Base-by-base conservation (phyloP, 495 filamentous ascomycete genomes). In the Terfezia claveryi region DNA sequence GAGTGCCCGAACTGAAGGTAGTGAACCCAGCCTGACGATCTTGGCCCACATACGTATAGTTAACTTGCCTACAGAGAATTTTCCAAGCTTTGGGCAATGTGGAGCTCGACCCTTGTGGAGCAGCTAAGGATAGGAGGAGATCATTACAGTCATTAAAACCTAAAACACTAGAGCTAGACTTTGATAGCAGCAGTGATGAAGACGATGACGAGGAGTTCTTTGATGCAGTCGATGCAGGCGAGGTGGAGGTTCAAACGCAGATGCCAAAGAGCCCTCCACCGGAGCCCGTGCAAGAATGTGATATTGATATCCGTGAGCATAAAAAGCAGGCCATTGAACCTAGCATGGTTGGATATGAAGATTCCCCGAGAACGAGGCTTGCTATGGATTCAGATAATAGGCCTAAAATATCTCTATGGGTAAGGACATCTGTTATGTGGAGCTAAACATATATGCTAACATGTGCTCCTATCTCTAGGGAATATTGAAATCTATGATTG, bases 401-500 rank as follows among this genome's bases (percentile, higher is more conserved):
- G 60, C 91, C 91, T 0, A 95, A 83, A 72, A 91, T 98, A 49
- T 88, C 83, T 23, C 76, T 98, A 44, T 98, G 91, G 91, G 89
- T 94, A 77, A 67, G 81, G 70, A 37, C 37, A 1, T 37, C 17
- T 6, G 10, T 55, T 9, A 16, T 44, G 44, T n/a, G 3, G 20
- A 32, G 27, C 27, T 32, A 32, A 32, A 32, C 27, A 4, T 32
- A 32, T 32, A 32, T 32, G 14, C 44, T n/a, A 49, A 49, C 44
- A 49, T 49, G 44, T 9, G 6, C 14, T n/a, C 44, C 41, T 16
- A 20, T 54, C n/a, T 54, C 12, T 57, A 96, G 89, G 81, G 82
- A 56, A 94, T 98, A 58, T 69, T 98, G 51, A 96, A 96, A 72
- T 98, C 91, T 44, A 98, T 98, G 91, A 94, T 98, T 62, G 91